phyloP scores from a whole-genome alignment of 306 rosid species.

The Gynostemma pentaphyllum region DNA sequence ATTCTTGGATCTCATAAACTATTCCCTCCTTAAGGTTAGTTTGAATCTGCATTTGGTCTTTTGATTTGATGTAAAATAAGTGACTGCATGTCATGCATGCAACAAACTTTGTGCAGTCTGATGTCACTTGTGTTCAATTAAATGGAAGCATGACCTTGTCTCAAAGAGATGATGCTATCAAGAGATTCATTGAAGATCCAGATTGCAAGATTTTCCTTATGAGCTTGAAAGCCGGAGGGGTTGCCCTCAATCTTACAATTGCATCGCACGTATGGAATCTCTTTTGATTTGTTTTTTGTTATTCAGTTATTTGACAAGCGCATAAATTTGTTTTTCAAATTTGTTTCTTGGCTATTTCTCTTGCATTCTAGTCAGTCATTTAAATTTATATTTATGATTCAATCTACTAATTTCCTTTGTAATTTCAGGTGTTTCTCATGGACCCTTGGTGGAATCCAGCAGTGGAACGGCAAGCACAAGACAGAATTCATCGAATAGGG shows the following conservation, averaged over 20 bases:
- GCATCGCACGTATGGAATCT: constrained; percentile 73
- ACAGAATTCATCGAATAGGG: constrained; percentile 91
- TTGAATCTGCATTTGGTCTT: neutral
- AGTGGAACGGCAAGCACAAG: constrained; percentile 90
- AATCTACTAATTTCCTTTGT: neutral
- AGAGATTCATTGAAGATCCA: constrained; percentile 60
- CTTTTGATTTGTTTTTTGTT: neutral
- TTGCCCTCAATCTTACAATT: constrained; percentile 85
- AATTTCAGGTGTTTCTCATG: constrained; percentile 74
- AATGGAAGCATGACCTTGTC: constrained; percentile 72
- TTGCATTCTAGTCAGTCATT: too few relatives aligned
- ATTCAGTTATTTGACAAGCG: neutral
- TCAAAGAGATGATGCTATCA: constrained; percentile 69
- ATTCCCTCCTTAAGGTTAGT: constrained; percentile 61
- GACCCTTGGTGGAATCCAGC: constrained; percentile 99
- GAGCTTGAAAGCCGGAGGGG: constrained; percentile 98
- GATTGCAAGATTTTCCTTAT: constrained; percentile 87
- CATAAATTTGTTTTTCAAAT: neutral
- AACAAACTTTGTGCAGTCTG: constrained; percentile 49
- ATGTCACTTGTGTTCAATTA: constrained; percentile 67
- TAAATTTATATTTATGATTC: neutral
- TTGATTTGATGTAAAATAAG: neutral
- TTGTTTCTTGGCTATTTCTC: too few relatives aligned
- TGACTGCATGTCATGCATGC: constrained; percentile 7
- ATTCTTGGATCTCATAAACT: constrained; percentile 85